These are phyloP conservation scores for Tetrapisispora fleetii DNA, from an alignment of 805 yeast species.

Conservation along the genomic window DNA sequence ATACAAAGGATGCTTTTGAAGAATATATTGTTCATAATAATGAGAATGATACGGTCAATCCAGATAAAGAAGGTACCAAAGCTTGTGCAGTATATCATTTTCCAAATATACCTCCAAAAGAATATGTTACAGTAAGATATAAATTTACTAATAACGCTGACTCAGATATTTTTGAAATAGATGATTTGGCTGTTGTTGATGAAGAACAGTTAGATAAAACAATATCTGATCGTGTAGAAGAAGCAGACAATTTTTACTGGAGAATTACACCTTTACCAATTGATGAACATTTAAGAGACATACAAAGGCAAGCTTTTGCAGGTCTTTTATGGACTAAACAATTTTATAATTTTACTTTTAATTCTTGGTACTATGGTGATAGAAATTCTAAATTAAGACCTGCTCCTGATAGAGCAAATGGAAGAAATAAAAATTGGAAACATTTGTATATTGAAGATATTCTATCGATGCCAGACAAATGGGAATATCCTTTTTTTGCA, in stretches of 20 bases:
- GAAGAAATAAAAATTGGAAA: constrained; percentile 84
- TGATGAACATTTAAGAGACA: constrained; percentile 64
- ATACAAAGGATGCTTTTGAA: constrained; percentile 86
- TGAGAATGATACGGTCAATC: constrained; percentile 54
- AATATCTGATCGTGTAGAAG: constrained; percentile 64
- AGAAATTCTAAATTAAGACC: constrained; percentile 68
- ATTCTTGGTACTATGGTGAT: constrained; percentile 83
- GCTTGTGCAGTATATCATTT: constrained; percentile 77
- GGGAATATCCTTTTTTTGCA: constrained; percentile 94
- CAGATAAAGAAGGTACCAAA: constrained; percentile 66
- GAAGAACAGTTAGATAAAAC: constrained; percentile 64
- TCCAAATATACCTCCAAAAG: constrained; percentile 76
- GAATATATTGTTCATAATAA: constrained; percentile 58
- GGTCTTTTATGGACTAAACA: constrained; percentile 92
- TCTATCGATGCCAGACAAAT: constrained; percentile 83
- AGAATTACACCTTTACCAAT: constrained; percentile 77
- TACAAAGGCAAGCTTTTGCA: constrained; percentile 90
- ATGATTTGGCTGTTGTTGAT: constrained; percentile 40
- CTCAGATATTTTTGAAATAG: constrained; percentile 20
- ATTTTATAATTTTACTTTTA: constrained; percentile 76
- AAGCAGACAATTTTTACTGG: constrained; percentile 91
- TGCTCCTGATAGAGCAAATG: constrained; percentile 68
- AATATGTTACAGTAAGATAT: constrained; percentile 76
- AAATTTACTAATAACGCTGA: constrained; percentile 39
- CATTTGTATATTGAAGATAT: constrained; percentile 83